A percentile compares a stretch with the other conserved stretches of the same genome.
Conservation (phyloP, 2,329 filamentous ascomycete species). For the Proliferodiscus dingleyae region DNA sequence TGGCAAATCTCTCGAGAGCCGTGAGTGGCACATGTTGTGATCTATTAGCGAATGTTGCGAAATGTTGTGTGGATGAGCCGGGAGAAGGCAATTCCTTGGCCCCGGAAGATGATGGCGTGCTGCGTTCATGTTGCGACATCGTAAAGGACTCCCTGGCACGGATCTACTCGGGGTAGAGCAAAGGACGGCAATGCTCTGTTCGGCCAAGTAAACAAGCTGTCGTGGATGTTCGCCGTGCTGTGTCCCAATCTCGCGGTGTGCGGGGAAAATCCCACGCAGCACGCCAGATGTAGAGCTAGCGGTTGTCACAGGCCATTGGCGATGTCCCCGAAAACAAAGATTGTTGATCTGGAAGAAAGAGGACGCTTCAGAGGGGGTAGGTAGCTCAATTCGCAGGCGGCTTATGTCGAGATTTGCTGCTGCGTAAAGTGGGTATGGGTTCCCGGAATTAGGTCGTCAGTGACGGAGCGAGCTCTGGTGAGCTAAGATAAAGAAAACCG, state of each 20-base stretch:
- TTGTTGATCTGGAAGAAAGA: background rate
- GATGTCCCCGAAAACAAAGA: constrained; percentile 17
- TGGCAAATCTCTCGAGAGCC: constrained; percentile 51
- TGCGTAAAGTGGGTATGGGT: background rate
- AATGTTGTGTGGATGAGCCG: constrained; percentile 15
- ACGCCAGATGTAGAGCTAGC: constrained; percentile 50
- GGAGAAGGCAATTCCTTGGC: constrained; percentile 25
- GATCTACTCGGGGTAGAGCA: too few species aligned
- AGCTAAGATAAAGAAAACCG: constrained; percentile 1
- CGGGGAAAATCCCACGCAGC: constrained; percentile 55
- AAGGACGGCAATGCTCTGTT: too few species aligned
- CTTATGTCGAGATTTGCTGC: background rate
- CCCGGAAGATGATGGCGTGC: constrained; percentile 32
- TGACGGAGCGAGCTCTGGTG: background rate
- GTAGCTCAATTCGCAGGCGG: background rate
- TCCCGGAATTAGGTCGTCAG: background rate
- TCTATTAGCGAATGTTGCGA: constrained; percentile 7
- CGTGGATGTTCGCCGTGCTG: constrained; percentile 16
- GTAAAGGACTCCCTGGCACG: constrained; percentile 33
- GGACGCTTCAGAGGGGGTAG: background rate
- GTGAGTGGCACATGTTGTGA: constrained; percentile 31
- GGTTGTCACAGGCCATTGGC: constrained; percentile 55
- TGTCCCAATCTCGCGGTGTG: constrained; percentile 43
- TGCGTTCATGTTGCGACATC: constrained; percentile 42
- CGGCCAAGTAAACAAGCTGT: too few species aligned